These are phyloP conservation scores for Dioscorea alata DNA, from an alignment of 106 monocot species.

Conservation along the genomic window DNA sequence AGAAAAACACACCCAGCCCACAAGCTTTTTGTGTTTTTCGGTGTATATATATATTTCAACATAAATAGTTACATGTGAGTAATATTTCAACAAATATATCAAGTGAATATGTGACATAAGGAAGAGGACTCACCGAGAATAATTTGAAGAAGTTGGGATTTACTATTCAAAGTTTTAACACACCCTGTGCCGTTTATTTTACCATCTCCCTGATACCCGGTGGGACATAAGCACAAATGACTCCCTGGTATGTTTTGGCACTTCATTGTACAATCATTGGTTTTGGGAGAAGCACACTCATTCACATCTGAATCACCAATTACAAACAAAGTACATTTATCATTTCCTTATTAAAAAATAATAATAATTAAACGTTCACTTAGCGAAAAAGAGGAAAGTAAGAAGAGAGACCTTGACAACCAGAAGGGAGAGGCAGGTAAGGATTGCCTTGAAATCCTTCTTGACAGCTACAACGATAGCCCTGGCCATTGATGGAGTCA, in stretches of 20 bases:
- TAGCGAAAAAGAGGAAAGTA: too few species aligned
- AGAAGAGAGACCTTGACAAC: slow-evolving; percentile 52
- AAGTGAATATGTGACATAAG: too few species aligned
- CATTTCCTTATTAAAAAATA: too few species aligned
- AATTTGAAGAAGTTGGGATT: slow-evolving; percentile 18
- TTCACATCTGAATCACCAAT: slow-evolving; percentile 31
- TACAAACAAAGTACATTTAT: neutral
- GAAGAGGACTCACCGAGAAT: slow-evolving; percentile 22
- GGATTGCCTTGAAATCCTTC: slow-evolving; percentile 51
- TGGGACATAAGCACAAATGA: slow-evolving; percentile 39
- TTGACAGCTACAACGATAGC: slow-evolving; percentile 36
- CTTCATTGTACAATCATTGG: slow-evolving; percentile 21
- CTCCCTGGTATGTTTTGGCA: slow-evolving; percentile 38
- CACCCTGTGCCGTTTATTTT: slow-evolving; percentile 36
- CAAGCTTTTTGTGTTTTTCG: neutral
- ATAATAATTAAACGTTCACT: too few species aligned
- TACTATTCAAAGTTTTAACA: neutral
- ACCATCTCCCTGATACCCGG: slow-evolving; percentile 31
- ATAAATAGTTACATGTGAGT: neutral
- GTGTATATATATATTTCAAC: neutral
- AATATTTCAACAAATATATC: neutral
- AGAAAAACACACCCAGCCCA: slow-evolving; percentile 6
- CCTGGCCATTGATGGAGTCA: slow-evolving; percentile 15
- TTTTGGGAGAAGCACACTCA: slow-evolving; percentile 35
- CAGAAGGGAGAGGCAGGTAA: slow-evolving; percentile 17